Percentiles rank a stretch among this genome's conserved stretches.
phyloP scores from a whole-genome alignment of 805 yeast species.

The Vanderwaltozyma tropicalis region DNA sequence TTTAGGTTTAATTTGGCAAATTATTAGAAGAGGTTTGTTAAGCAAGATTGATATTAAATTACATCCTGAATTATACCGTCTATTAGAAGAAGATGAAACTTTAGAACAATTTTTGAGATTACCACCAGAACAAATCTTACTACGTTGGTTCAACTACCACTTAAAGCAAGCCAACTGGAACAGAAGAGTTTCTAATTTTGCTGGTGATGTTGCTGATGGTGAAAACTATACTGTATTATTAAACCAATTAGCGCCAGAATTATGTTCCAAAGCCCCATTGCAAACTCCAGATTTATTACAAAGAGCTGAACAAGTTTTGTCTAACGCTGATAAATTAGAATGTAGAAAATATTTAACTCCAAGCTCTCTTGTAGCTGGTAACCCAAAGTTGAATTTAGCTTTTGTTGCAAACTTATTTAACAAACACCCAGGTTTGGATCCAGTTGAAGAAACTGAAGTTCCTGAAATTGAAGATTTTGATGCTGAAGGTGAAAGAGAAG shows the following conservation, averaged over 20 bases:
- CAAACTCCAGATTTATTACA: slow-evolving; percentile 61
- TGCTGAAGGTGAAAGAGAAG: slow-evolving; percentile 99
- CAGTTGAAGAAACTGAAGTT: slow-evolving; percentile 77
- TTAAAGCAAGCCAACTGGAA: slow-evolving; percentile 84
- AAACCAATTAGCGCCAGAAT: slow-evolving; percentile 76
- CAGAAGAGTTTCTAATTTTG: slow-evolving; percentile 78
- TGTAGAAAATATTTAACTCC: slow-evolving; percentile 95
- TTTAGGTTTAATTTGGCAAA: slow-evolving; percentile 91
- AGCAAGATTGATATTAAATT: slow-evolving; percentile 90
- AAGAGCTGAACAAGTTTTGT: slow-evolving; percentile 81
- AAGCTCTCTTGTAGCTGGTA: slow-evolving; percentile 84
- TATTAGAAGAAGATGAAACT: slow-evolving; percentile 93
- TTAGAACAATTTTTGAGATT: slow-evolving; percentile 90
- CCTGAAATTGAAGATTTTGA: slow-evolving; percentile 96
- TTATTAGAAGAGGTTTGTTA: slow-evolving; percentile 89
- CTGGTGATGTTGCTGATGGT: slow-evolving; percentile 85
- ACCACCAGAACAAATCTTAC: slow-evolving; percentile 93
- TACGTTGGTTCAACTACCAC: slow-evolving; percentile 97
- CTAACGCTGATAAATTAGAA: slow-evolving; percentile 81
- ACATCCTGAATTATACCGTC: slow-evolving; percentile 92
- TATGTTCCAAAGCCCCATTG: slow-evolving; percentile 75
- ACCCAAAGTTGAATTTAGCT: slow-evolving; percentile 91
- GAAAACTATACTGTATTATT: slow-evolving; percentile 87
- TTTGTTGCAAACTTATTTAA: slow-evolving; percentile 96
- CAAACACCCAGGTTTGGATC: slow-evolving; percentile 93